Evolutionary conservation across 2,329 filamentous ascomycete genomes (phyloP), one percentile per base, ranked within the genome.

Genomic region (Teratosphaeria destructans): DNA sequence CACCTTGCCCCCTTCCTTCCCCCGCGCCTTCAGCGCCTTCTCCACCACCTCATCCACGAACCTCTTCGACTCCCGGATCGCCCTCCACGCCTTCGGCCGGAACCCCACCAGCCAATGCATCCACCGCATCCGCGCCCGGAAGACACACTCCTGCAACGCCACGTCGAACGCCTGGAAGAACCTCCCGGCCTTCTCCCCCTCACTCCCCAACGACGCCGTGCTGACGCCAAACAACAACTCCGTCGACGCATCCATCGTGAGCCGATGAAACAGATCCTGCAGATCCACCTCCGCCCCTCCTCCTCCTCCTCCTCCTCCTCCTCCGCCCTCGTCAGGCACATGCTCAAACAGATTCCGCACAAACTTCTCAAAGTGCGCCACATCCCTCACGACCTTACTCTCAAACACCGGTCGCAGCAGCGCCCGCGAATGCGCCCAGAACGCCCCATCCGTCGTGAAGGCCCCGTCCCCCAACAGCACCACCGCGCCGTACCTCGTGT

Each of bases 221-320:
- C 64, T 65, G 49, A 82, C 74, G 5, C 86, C 85, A 37, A 88
- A 84, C 5, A 89, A 72, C 60, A 88, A 86, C 47, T 85, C 83
- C 0, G 84, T 88, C 0, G 84, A 82, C 0, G 83, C 81, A 60
- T 89, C 85, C 26, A 88, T 75, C 0, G 85, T 85, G 67, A 87
- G 77, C 54, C 80, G 78, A 65, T 85, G 85, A 66, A 87, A 85
- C 3, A 87, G 72, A 7, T 81, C 77, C 67, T 84, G 81, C 29
- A 88, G 72, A 64, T 88, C 82, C 5, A 88, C 77, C 0, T 77
- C 78, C 2, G 75, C 72, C 54, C 84, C 23, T 23, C 23, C 23
- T 2, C 23, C 23, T 23, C 23, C 79, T 2, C 23, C 23, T 23
- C 23, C 79, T 19, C 84, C 23, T 23, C 23, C 23, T 2, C 23